These are phyloP conservation scores for Aspergillus quadricinctus DNA, from an alignment of 2,329 filamentous ascomycete species.

Conservation along the genomic window DNA sequence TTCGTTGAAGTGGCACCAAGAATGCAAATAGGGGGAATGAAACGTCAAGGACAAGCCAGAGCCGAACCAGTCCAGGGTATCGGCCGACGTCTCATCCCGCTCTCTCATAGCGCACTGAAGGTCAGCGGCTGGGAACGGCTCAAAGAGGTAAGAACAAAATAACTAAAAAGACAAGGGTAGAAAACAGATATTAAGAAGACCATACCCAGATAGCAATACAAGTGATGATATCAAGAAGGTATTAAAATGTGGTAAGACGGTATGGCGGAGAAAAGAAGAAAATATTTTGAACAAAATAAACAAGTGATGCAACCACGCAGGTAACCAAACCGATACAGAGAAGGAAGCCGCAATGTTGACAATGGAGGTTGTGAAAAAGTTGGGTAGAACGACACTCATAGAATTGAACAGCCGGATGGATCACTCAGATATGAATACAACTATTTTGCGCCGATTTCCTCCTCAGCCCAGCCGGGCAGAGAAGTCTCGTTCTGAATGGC, in stretches of 20 bases:
- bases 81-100: conserved; percentile 15
- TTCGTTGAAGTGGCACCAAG: conserved; percentile 23
- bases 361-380: conserved; percentile 17
- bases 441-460: conserved; percentile 57
- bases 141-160: conserved; percentile 18
- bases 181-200: conserved; percentile 21
- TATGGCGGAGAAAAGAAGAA: conserved; percentile 19
- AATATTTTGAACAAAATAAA: conserved; percentile 23
- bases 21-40: conserved; percentile 20
- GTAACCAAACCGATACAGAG: conserved; percentile 22
- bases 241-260: conserved; percentile 26
- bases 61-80: conserved; percentile 22
- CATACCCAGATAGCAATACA: conserved; percentile 41
- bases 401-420: conserved; percentile 16
- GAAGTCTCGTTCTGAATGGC: conserved; percentile 56
- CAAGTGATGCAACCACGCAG: conserved; percentile 11
- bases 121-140: conserved; percentile 15
- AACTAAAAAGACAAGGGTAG: conserved; percentile 14
- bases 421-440: conserved; percentile 8
- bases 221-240: conserved; percentile 26
- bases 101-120: conserved; percentile 17
- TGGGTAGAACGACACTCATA: conserved; percentile 12
- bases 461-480: conserved; percentile 60
- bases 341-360: conserved; percentile 19
- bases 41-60: conserved; percentile 19